A percentile compares a stretch with the other conserved stretches of the same genome.
Evolutionary conservation across 176 grass and related monocot species (phyloP).

Genomic region (Hordeum vulgare): DNA sequence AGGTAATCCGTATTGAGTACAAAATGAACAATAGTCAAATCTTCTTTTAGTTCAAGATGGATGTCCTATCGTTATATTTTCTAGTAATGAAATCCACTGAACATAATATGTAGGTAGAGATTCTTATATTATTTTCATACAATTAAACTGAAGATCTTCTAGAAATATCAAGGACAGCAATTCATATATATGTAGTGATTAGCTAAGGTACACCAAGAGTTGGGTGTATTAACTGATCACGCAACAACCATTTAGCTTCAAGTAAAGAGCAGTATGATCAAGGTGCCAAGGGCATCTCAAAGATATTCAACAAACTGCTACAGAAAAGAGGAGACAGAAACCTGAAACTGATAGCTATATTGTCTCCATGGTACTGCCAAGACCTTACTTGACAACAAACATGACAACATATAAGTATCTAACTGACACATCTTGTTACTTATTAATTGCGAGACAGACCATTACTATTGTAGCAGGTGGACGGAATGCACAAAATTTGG

Average conservation of each 20-base stretch:
- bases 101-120: conserved; percentile 1
- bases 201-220: conserved; percentile 3
- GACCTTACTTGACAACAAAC: not conserved
- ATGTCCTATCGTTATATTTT: not conserved
- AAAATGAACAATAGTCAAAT: not conserved
- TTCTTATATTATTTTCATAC: not conserved
- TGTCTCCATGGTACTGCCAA: not conserved
- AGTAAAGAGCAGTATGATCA: not conserved
- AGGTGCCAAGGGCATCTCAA: not conserved
- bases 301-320: not conserved
- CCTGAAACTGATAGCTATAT: not conserved
- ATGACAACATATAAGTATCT: not conserved
- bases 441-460: not conserved
- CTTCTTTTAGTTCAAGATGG: not conserved
- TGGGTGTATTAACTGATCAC: not conserved
- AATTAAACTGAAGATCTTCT: not conserved
- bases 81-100: not conserved
- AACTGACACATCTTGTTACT: not conserved
- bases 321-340: not conserved
- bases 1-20: not conserved
- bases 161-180: not conserved
- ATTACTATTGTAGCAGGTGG: not conserved
- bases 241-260: not conserved
- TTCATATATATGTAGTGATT: not conserved
- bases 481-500: not conserved